These are phyloP conservation scores for Russula virescens DNA, from an alignment of 768 basidiomycete genomes.

Conservation along the genomic window DNA sequence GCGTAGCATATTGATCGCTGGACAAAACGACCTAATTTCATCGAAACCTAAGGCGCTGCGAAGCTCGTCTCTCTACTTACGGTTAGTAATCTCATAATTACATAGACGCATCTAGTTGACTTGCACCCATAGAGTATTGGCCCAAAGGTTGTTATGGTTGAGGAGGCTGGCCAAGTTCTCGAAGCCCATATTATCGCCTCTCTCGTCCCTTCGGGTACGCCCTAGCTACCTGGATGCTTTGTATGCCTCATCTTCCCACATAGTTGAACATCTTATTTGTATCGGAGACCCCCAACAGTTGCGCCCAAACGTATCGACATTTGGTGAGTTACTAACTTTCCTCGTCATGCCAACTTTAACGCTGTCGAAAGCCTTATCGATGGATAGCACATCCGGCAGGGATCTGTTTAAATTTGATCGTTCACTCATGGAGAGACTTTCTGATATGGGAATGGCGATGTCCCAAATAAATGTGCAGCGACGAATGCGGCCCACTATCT, in stretches of 20 bases:
- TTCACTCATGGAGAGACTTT: constrained; percentile 71
- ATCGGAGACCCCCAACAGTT: constrained; percentile 81
- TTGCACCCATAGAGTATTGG: constrained; percentile 41
- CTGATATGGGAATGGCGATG: constrained; percentile 53
- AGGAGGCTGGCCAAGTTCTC: constrained; percentile 79
- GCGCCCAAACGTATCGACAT: constrained; percentile 61
- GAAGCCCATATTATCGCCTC: constrained; percentile 69
- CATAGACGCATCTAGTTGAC: not conserved
- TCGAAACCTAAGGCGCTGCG: constrained; percentile 49
- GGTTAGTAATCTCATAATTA: constrained; percentile 33
- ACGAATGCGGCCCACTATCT: constrained; percentile 69
- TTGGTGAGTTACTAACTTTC: constrained; percentile 35
- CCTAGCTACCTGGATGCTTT: not conserved
- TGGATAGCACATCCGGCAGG: constrained; percentile 56
- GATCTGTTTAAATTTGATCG: constrained; percentile 56
- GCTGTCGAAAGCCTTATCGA: constrained; percentile 49
- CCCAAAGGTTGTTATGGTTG: constrained; percentile 62
- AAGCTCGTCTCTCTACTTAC: constrained; percentile 54
- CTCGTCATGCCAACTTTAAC: not conserved
- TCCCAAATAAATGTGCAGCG: constrained; percentile 66
- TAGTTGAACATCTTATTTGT: constrained; percentile 63
- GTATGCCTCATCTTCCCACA: not conserved
- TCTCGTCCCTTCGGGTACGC: constrained; percentile 42
- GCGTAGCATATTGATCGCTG: constrained; percentile 3
- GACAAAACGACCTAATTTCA: not conserved